phyloP scores from a whole-genome alignment of 2,329 filamentous ascomycete genomes.

The Sphaerulina musiva region DNA sequence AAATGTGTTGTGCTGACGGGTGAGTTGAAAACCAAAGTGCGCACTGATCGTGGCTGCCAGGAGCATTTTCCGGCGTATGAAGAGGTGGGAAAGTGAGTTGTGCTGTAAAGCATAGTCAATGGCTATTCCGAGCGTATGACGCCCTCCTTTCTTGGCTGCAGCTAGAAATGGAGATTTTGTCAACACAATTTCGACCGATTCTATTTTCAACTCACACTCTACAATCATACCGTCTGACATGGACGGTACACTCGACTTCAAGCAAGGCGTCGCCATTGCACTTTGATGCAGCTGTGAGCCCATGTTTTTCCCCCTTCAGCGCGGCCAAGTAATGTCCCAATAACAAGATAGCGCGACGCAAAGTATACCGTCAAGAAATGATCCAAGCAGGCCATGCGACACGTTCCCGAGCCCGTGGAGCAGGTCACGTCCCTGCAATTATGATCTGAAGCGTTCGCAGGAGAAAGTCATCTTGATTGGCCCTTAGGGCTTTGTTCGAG shows the following conservation, averaged over 20 bases:
- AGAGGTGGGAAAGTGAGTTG: neutral
- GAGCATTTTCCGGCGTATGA: constrained; percentile 5
- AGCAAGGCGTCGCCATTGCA: too few relatives aligned
- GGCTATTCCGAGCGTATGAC: neutral
- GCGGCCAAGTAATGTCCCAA: too few relatives aligned
- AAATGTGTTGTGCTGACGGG: neutral
- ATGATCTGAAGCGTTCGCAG: neutral
- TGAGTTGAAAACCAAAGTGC: neutral
- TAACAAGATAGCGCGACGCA: too few relatives aligned
- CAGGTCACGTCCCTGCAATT: neutral
- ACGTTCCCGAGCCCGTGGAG: too few relatives aligned
- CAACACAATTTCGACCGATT: constrained; percentile 1
- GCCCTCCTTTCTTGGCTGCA: neutral
- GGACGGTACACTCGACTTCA: too few relatives aligned
- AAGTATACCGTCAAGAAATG: too few relatives aligned
- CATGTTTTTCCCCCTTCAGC: too few relatives aligned
- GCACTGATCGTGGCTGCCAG: neutral
- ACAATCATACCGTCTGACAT: too few relatives aligned
- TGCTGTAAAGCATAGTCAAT: neutral
- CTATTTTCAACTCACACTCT: neutral
- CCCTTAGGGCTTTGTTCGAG: neutral
- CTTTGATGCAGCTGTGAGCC: too few relatives aligned
- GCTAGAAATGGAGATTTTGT: constrained; percentile 2
- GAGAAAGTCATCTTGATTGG: neutral
- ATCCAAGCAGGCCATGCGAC: too few relatives aligned